These are phyloP conservation scores for Pseudoperonospora humuli DNA, from an alignment of 352 stramenopile species.

Conservation along the genomic window DNA sequence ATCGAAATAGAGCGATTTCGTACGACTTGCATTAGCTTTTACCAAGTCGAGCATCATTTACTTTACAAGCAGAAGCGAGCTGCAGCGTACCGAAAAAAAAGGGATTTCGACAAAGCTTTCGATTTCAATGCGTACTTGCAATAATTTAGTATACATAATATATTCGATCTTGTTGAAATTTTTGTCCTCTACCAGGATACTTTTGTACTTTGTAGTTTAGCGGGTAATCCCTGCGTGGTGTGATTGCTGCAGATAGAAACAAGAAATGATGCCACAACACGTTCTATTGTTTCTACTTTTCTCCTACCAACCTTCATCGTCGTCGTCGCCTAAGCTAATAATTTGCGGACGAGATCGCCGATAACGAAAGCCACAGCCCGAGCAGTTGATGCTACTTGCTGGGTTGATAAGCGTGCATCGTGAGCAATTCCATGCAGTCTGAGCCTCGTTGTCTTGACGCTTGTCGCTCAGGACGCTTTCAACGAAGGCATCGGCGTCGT, in stretches of 20 bases:
- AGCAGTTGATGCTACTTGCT: conserved; percentile 42
- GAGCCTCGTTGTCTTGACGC: conserved; percentile 28
- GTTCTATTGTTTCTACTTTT: conserved; percentile 8
- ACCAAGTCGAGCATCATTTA: too few relatives aligned
- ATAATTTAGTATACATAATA: not conserved
- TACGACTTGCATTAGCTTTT: too few relatives aligned
- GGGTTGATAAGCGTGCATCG: conserved; percentile 77
- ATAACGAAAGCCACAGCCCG: conserved; percentile 63
- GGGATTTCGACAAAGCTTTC: too few relatives aligned
- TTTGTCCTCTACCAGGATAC: too few relatives aligned
- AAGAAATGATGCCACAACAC: not conserved
- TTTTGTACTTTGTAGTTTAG: too few relatives aligned
- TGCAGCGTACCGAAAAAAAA: too few relatives aligned
- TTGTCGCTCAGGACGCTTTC: conserved; percentile 21
- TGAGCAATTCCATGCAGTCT: conserved; percentile 50
- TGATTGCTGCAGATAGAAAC: not conserved
- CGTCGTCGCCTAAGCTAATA: conserved; percentile 45
- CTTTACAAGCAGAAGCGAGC: too few relatives aligned
- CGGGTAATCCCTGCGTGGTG: not conserved
- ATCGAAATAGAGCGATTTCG: conserved; percentile 4
- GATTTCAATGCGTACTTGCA: too few relatives aligned
- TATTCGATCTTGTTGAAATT: too few relatives aligned
- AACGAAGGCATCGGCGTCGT: conserved; percentile 27
- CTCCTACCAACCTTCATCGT: conserved; percentile 28
- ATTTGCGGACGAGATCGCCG: conserved; percentile 47